Evolutionary conservation across 805 yeast species (phyloP), one percentile per base, ranked within the genome.

Genomic region (Yamadazyma olivae): DNA sequence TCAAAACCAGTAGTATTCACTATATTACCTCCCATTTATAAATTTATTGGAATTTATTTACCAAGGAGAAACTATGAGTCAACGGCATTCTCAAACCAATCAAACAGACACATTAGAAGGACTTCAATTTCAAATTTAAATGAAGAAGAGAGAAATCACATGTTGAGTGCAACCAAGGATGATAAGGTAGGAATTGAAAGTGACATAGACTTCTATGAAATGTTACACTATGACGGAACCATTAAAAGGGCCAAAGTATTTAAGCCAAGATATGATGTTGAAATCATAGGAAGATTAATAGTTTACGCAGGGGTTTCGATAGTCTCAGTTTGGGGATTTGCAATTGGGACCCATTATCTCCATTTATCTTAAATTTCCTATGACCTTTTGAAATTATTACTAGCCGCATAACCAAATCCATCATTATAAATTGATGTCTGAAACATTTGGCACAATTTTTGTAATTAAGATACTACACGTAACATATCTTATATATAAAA

Each of bases 291-390:
- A 7, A 71, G 95, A 49, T 64, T 85, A 43, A 59, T 83, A 13
- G 84, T 89, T 1, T 91, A 91, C 59, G 81, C 85, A 1, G 98
- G 98, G 0, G 77, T 91, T 19, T 74, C 93, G 0, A 49, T 68
- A 18, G 58, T 74, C 21, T 82, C 84, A 0, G 57, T 74, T 16
- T 65, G 71, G 70, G 70, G 69, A 10, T 59, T 61, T 39, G 56
- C 55, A 7, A 30, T 55, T 17, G 51, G 48, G 10, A 46, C 56
- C n/a, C 45, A 48, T 32, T 34, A 39, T 3, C 25, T 51, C 9
- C 38, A 40, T 8, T 27, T 41, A 14, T 17, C 32, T 12, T 33
- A 33, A 23, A 21, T 4, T 10, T n/a, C n/a, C n/a, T n/a, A n/a
- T n/a, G n/a, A n/a, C n/a, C n/a, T n/a, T n/a, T n/a, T n/a, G n/a